Conservation (phyloP, 148 eudicot genomes). For the Polygonum aviculare region DNA sequence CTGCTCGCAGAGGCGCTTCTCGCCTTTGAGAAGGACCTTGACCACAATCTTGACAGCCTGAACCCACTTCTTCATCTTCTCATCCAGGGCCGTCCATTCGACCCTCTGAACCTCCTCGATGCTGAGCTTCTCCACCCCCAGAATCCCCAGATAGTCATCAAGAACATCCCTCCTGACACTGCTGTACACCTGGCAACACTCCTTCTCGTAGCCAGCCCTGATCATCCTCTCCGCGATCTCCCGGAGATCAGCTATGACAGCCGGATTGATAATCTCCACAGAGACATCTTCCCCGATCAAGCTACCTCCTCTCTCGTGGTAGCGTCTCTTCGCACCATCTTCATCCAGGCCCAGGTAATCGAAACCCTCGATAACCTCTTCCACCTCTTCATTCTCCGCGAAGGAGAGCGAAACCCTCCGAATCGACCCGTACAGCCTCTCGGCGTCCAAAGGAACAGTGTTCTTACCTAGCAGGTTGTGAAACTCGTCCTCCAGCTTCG, state of each 20-base stretch:
- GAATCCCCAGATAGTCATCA: conserved; percentile 52
- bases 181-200: conserved; percentile 81
- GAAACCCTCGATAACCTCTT: conserved; percentile 31
- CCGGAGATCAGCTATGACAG: conserved; percentile 42
- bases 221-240: conserved; percentile 84
- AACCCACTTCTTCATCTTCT: conserved; percentile 81
- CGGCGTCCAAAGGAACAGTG: conserved; percentile 49
- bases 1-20: conserved; percentile 65
- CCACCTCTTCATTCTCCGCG: conserved; percentile 18
- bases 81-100: conserved; percentile 67
- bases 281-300: conserved; percentile 45
- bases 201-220: conserved; percentile 71
- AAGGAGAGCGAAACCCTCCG: conserved; percentile 38
- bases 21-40: conserved; percentile 43
- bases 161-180: conserved; percentile 56
- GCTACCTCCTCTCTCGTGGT: conserved; percentile 59
- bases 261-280: conserved; percentile 46
- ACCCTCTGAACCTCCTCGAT: conserved; percentile 85
- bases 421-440: conserved; percentile 49
- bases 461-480: conserved; percentile 35
- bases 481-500: conserved; percentile 77
- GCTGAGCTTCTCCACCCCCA: conserved; percentile 68
- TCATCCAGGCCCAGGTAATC: conserved; percentile 22
- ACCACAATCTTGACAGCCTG: conserved; percentile 65
- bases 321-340: conserved; percentile 19